phyloP scores from a whole-genome alignment of 176 grass and related monocot genomes.

The Triticum timopheevii region DNA sequence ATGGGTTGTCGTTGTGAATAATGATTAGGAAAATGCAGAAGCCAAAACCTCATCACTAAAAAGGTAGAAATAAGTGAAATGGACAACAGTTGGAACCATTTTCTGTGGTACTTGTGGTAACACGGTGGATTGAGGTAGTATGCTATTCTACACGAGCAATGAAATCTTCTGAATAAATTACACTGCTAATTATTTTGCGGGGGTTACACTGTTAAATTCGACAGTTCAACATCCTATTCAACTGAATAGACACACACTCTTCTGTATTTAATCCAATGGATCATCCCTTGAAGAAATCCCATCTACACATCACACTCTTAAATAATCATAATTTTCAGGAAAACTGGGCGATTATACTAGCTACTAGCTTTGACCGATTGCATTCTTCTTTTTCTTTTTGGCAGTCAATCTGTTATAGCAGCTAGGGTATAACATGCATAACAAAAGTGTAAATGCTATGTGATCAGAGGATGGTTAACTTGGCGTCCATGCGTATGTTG shows the following conservation, averaged over 20 bases:
- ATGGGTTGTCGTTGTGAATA: no score
- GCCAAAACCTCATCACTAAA: no score
- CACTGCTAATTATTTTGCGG: no score
- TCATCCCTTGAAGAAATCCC: not conserved
- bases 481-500: slow-evolving; percentile 69
- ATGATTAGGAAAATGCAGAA: no score
- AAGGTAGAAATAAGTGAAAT: no score
- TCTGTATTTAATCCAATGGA: not conserved
- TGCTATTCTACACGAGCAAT: not conserved
- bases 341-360: not conserved
- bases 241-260: no score
- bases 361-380: no score
- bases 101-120: not conserved
- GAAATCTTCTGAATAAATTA: not conserved
- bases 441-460: not conserved
- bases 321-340: not conserved
- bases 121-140: not conserved
- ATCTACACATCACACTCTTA: not conserved
- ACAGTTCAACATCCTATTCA: not conserved
- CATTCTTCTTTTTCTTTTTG: no score
- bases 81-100: not conserved
- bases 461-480: not conserved
- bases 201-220: not conserved
- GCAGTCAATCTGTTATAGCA: no score
- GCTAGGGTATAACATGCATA: not conserved